phyloP scores from a whole-genome alignment of 2,329 filamentous ascomycete genomes.

The Talaromyces sp. region DNA sequence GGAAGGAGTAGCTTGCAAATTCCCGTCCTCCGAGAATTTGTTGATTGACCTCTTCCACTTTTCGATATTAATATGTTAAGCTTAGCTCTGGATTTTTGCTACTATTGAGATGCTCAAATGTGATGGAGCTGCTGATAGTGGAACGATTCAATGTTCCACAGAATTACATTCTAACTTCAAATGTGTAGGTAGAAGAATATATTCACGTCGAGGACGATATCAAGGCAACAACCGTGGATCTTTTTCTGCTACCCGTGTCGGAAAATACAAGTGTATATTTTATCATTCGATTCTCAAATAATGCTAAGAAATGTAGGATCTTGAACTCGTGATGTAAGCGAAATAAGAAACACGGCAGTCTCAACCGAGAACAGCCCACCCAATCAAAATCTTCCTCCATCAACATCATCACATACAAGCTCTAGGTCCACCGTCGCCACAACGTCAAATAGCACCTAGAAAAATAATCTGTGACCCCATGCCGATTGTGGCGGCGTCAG shows the following conservation, averaged over 20 bases:
- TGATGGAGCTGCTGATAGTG: background rate
- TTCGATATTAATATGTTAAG: too few relatives aligned
- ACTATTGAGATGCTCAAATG: background rate
- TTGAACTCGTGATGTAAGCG: background rate
- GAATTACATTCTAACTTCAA: background rate
- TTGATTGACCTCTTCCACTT: background rate
- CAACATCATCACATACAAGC: conserved; percentile 5
- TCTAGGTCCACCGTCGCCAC: background rate
- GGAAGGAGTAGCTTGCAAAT: background rate
- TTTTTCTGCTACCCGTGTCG: background rate
- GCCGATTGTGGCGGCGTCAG: conserved; percentile 31
- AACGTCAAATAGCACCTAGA: background rate
- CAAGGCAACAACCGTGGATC: background rate
- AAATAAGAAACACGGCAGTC: background rate
- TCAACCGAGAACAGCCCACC: conserved; percentile 1
- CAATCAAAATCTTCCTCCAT: conserved; percentile 13
- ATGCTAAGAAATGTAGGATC: background rate
- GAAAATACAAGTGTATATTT: background rate
- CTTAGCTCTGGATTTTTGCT: background rate
- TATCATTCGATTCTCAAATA: background rate
- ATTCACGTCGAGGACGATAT: background rate
- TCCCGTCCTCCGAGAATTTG: background rate
- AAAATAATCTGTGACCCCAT: conserved; percentile 23
- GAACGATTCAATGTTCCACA: background rate
- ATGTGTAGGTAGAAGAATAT: background rate